Evolutionary conservation across 2,329 filamentous ascomycete species (phyloP), one percentile per base, ranked within the genome.

Genomic region (Pseudocercospora vitis): DNA sequence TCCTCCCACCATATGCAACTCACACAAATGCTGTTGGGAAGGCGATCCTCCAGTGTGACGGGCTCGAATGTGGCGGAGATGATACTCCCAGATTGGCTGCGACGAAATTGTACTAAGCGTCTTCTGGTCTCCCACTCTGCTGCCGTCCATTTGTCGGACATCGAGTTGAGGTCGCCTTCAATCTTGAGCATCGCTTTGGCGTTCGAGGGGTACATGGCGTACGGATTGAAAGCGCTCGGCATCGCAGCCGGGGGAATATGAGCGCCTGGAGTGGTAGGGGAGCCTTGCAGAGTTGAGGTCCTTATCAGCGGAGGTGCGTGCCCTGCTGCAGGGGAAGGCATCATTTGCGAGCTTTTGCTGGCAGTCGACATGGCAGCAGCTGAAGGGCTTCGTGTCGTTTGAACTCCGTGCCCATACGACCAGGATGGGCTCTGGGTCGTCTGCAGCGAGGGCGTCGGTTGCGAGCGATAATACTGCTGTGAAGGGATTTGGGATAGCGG

Each of bases 1-100:
- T 95, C 91, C 54, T 87, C 87, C 94, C 94, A 99, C 78, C 86
- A 91, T 67, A 99, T 99, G 77, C 94, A 99, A 73, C 91, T 96
- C 69, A 99, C 89, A 74, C 91, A 96, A 56, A 95, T 92, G 73
- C 87, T 91, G 74, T 92, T 88, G 2, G 86, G 83, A 1, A 86
- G 83, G 18, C 91, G 84, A 58, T 96, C 88, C 65, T 90, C 88
- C 11, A 84, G 83, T 12, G 88, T 80, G 42, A 96, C 85, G 0
- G 91, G 78, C 46, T 86, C 83, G 75, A 97, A 97, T 11, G 80
- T 86, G 11, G 89, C 84, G 28, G 85, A 86, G 52, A 97, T 86
- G 3, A 87, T 89, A 68, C 87, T 91, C 23, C 90, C 91, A 28
- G 79, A 80, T 72, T 97, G 92, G 56, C 82, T 83, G 65, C 94